Base-by-base conservation (phyloP, 805 yeast genomes). In the Saturnispora zaruensis region DNA sequence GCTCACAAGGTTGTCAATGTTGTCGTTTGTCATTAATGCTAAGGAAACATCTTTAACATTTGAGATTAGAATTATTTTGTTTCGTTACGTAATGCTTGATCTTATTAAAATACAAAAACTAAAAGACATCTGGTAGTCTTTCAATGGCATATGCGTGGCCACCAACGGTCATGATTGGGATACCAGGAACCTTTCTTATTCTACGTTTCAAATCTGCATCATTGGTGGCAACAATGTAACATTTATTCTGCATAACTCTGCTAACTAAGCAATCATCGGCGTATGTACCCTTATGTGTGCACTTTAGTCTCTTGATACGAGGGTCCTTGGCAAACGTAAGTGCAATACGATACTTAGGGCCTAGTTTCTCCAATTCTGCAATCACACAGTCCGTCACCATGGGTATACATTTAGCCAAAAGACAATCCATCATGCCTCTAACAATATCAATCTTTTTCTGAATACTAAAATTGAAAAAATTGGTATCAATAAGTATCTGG, bases 181-280 rank as follows among this genome's bases (percentile, higher is more conserved):
- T 86, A 60, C 99, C 99, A 1, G 99, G 99, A 25, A 93, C 88
- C 67, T 93, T 93, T 70, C 99, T 79, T 30, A 93, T 78, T 66
- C 99, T 78, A 62, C 96, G 81, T 65, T 93, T 93, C 64, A 93
- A 72, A 59, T 91, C 98, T 13, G 96, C 97, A 81, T 93, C 99
- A 65, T 91, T 93, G 1, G 98, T 91, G 45, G 99, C 99, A 34
- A 93, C 97, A 50, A 93, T 90, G 62, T 81, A 93, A 68, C 99
- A 93, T 65, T 93, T 93, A 70, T 93, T 98, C 62, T 91, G 97
- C 66, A 91, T 76, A 6, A 93, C 96, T 59, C 99, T 76, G 64
- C 85, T 82, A 16, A 93, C 98, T 7, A 93, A 65, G 67, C 99
- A 93, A 68, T 93, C 99, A 79, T 93, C 99, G 26, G 99, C 99